These are phyloP conservation scores for Marsdenia floribunda DNA, from an alignment of 257 asterid species.

Conservation along the genomic window DNA sequence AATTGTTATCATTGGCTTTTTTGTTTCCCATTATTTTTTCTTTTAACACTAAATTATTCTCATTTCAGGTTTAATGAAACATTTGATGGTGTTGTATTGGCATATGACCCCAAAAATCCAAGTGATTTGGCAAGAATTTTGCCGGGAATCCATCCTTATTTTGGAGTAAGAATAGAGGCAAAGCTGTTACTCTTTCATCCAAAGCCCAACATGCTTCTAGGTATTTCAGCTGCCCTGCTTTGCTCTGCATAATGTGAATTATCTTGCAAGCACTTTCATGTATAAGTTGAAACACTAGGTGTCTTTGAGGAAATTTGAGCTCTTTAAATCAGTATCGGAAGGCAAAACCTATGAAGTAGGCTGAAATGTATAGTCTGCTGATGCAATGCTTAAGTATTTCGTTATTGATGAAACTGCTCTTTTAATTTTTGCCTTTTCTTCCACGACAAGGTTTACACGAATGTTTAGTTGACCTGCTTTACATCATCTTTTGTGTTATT, in stretches of 20 bases:
- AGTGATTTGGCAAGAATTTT: conserved; percentile 50
- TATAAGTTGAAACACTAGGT: neutral
- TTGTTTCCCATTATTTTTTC: neutral
- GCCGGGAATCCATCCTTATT: conserved; percentile 61
- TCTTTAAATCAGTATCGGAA: neutral
- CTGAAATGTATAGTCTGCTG: neutral
- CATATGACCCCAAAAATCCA: conserved; percentile 47
- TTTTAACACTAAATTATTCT: neutral
- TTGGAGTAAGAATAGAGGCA: conserved; percentile 55
- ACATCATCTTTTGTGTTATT: neutral
- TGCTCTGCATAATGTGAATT: neutral
- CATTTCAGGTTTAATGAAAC: conserved; percentile 55
- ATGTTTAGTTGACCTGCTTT: neutral
- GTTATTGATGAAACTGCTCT: neutral
- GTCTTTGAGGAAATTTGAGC: neutral
- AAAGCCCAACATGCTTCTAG: conserved; percentile 55
- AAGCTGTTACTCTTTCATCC: conserved; percentile 66
- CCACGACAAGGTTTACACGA: neutral
- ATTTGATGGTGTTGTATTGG: conserved; percentile 80
- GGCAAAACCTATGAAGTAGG: neutral
- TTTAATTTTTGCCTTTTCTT: neutral
- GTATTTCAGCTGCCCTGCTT: conserved; percentile 26
- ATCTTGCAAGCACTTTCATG: neutral
- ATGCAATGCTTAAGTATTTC: neutral
- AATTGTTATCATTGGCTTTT: neutral